Percentiles rank a stretch among this genome's conserved stretches.
phyloP scores from a whole-genome alignment of 306 rosid species.

The Delonix regia region DNA sequence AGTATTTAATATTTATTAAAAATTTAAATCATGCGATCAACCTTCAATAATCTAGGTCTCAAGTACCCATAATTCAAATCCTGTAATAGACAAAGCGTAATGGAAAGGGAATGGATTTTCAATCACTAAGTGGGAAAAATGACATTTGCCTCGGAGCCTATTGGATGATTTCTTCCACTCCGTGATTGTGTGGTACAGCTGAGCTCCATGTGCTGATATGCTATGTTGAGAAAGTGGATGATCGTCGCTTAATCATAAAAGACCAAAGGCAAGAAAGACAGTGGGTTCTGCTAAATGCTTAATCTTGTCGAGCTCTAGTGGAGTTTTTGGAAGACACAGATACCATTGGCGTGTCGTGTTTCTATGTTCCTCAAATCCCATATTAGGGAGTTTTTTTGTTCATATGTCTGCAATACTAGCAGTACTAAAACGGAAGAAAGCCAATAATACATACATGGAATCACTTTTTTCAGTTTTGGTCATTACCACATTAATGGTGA shows the following conservation, averaged over 20 bases:
- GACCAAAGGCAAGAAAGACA: neutral
- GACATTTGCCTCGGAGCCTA: neutral
- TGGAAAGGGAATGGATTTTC: neutral
- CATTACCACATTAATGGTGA: neutral
- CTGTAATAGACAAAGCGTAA: neutral
- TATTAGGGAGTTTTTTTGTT: neutral
- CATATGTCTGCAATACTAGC: neutral
- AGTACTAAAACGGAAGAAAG: neutral
- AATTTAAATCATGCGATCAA: too few species aligned
- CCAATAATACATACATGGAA: neutral
- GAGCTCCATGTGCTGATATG: neutral
- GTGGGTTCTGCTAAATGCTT: neutral
- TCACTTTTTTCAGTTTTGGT: too few species aligned
- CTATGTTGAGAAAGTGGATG: constrained; percentile 1
- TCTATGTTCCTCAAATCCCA: neutral
- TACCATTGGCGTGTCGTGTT: neutral
- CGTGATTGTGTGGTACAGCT: constrained; percentile 10
- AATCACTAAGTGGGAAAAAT: neutral
- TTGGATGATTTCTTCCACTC: neutral
- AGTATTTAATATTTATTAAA: too few species aligned
- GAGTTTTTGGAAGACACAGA: neutral
- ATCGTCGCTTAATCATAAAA: neutral
- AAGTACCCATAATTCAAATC: too few species aligned
- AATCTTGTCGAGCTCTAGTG: neutral
- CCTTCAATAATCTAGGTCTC: too few species aligned